Evolutionary conservation across 83 land plant species (phyloP), one percentile per base, ranked within the genome.

Genomic region (Thuja plicata): DNA sequence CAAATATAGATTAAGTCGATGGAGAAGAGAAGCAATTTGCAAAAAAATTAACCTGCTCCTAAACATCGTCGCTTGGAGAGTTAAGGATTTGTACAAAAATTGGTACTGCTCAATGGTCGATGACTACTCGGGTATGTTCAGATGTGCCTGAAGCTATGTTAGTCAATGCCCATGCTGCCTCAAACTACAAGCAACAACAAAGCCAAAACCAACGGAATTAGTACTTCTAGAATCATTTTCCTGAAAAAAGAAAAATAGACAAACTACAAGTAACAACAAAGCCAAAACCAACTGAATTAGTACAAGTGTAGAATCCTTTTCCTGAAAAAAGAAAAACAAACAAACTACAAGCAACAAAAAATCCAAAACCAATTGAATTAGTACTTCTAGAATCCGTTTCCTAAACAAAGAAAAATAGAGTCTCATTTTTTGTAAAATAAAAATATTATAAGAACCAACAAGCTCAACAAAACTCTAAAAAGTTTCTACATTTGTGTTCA

Each of bases 101-200:
- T 41, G 96, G 96, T 17, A 95, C 93, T 52, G 95, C 95, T 2
- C 96, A 94, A 90, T 94, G 95, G 88, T 94, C 94, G 87, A 95
- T 94, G 5, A 95, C 95, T 43, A 95, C 96, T 81, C 91, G 89
- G 15, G 96, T 95, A 89, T 95, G 90, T 16, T 95, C 96, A 27
- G 96, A 95, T 11, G 96, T 95, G 6, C 95, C 96, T 32, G 95
- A 95, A n/a, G 96, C 96, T 89, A 95, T 94, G 52, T 95, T 95
- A 81, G 96, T 95, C 38, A 95, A 88, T 43, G 96, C 96, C 96
- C 96, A 95, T 11, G 96, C 96, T 34, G 96, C 96, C 76, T 95
- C 96, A 90, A 95, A 95, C 96, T 95, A 86, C 70, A 80, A 84
- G 1, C 92, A 87, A 79, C 38, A 57, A 80, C 13, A 80, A 71